Base-by-base conservation (phyloP, 306 rosid species). In the Mimosa bimucronata region DNA sequence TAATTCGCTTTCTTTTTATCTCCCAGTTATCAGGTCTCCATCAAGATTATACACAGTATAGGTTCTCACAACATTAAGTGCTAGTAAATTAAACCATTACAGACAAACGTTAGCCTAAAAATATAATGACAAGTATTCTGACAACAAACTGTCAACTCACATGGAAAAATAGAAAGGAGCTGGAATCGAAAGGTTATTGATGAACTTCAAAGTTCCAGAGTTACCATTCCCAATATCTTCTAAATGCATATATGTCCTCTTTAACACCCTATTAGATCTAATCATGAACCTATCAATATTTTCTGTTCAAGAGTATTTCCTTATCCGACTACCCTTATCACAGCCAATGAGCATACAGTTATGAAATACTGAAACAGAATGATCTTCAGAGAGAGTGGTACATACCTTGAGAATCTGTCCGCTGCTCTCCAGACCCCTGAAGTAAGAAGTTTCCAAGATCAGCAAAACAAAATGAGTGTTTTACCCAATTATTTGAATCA, bases 351-450 rank as follows among this genome's bases (percentile, higher is more conserved):
- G 5, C 66, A 55, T 4, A 31, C 50, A 11, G 48, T 31, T 37
- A 21, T 48, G 40, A 23, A 34, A 19, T 58, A 28, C 25, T 12
- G 30, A 55, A 68, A 69, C 64, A 48, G 30, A 58, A n/a, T 71
- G 23, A 46, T 45, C 53, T 42, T 61, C 10, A 8, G 37, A 55
- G 38, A 40, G 34, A 40, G 67, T 6, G 37, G 67, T 25, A 16
- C 96, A 85, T 88, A 96, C 99, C 98, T 77, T 82, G 80, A 48
- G 86, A 83, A 65, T 88, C 90, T n/a, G 84, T 69, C 66, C 79
- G 90, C 81, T 86, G 97, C 72, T 92, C 89, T 71, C 93, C 97
- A 38, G 82, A 74, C 42, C 99, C 97, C 99, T 96, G 88, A 79
- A 74, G 83, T 53, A 81, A 65, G 71, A 46, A 45, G 77, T 85